These are phyloP conservation scores for Lasiodiplodia sp. DNA, from an alignment of 2,329 filamentous ascomycete species.

Conservation along the genomic window DNA sequence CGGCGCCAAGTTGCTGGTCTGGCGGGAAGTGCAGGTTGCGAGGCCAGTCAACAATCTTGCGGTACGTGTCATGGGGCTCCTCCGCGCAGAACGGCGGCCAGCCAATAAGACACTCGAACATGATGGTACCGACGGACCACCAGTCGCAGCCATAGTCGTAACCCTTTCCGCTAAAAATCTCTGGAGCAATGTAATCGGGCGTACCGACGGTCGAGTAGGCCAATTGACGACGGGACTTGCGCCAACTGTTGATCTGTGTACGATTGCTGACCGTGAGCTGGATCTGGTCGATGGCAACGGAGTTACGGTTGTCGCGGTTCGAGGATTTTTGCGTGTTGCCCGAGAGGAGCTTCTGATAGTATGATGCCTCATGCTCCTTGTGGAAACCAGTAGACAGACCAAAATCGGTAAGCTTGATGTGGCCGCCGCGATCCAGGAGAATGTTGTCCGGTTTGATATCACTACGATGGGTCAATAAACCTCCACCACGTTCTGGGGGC, in stretches of 20 bases:
- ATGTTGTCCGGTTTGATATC: slow-evolving; percentile 99
- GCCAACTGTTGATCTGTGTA: slow-evolving; percentile 98
- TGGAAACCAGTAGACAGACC: slow-evolving; percentile 98
- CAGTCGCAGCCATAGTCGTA: slow-evolving; percentile 98
- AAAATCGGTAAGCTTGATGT: slow-evolving; percentile 98
- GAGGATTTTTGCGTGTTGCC: slow-evolving; percentile 59
- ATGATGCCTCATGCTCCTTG: slow-evolving; percentile 96
- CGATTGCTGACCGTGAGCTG: slow-evolving; percentile 98
- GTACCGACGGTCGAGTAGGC: slow-evolving; percentile 98
- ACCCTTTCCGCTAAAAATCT: slow-evolving; percentile 96
- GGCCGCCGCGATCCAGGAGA: slow-evolving; percentile 89
- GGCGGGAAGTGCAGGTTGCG: slow-evolving; percentile 96
- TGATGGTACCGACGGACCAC: slow-evolving; percentile 99
- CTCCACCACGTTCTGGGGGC: background rate
- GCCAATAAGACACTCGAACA: slow-evolving; percentile 98
- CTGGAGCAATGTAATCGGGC: slow-evolving; percentile 97
- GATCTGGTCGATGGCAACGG: slow-evolving; percentile 96
- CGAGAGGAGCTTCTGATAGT: slow-evolving; percentile 95
- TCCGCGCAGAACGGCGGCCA: slow-evolving; percentile 99
- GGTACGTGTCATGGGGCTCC: slow-evolving; percentile 95
- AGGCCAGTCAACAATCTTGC: slow-evolving; percentile 99
- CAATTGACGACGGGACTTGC: slow-evolving; percentile 92
- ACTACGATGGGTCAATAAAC: slow-evolving; percentile 59
- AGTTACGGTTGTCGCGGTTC: slow-evolving; percentile 75
- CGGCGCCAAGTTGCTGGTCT: slow-evolving; percentile 85